phyloP scores from a whole-genome alignment of 2,329 filamentous ascomycete species.

The Tolypocladium paradoxum region DNA sequence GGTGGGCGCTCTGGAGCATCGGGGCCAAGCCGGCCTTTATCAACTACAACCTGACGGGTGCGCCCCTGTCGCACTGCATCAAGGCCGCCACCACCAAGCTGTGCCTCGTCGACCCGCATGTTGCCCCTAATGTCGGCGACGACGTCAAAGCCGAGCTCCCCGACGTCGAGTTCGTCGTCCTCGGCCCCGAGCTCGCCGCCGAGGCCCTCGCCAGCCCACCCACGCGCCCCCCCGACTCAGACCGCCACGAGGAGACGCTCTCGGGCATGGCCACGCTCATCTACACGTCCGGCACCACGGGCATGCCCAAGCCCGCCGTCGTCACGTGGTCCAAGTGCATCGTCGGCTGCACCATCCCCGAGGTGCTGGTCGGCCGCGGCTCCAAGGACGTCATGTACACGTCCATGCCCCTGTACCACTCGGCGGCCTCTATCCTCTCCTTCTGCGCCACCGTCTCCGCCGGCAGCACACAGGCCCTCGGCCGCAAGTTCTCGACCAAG shows the following conservation, averaged over 20 bases:
- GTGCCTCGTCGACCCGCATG: conserved; percentile 55
- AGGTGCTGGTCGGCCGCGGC: conserved; percentile 44
- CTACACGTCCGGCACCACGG: conserved; percentile 79
- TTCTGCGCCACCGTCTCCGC: conserved; percentile 48
- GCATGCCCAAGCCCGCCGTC: conserved; percentile 69
- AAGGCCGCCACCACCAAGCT: conserved; percentile 55
- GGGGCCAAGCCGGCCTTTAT: conserved; percentile 77
- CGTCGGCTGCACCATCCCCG: conserved; percentile 26
- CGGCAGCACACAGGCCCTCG: conserved; percentile 59
- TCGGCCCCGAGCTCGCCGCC: conserved; percentile 47
- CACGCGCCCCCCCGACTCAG: conserved; percentile 46
- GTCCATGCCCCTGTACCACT: conserved; percentile 87
- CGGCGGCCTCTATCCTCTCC: conserved; percentile 63
- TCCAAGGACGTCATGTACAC: conserved; percentile 64
- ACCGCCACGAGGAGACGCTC: conserved; percentile 37
- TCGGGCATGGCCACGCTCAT: conserved; percentile 62
- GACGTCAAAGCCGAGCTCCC: conserved; percentile 41
- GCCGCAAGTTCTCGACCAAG: conserved; percentile 66
- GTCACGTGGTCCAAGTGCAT: conserved; percentile 61
- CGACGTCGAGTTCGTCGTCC: conserved; percentile 46
- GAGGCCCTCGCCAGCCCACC: conserved; percentile 41
- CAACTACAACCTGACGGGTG: conserved; percentile 72
- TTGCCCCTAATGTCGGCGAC: conserved; percentile 45
- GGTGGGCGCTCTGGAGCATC: conserved; percentile 71
- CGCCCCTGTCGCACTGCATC: conserved; percentile 64